These are phyloP conservation scores for Miscanthus lutarioriparius DNA, from an alignment of 176 grass and related monocot species.

Conservation along the genomic window DNA sequence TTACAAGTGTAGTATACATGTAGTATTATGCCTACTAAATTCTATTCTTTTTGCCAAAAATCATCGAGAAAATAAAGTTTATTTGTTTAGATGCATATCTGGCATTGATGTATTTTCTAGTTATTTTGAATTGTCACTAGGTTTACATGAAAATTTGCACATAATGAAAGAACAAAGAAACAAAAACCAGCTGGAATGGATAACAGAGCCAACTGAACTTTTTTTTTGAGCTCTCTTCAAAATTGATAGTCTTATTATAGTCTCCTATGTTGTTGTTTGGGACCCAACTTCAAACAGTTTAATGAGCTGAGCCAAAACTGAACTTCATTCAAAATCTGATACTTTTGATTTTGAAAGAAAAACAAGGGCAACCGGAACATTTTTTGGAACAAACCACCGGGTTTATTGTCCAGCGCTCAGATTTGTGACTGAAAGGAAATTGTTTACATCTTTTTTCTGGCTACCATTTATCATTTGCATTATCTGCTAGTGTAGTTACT, in stretches of 20 bases:
- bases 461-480: neutral
- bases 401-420: neutral
- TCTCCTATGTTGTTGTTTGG: neutral
- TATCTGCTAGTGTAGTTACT: neutral
- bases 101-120: neutral
- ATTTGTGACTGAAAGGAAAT: neutral
- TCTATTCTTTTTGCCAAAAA: too few relatives aligned
- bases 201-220: neutral
- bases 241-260: neutral
- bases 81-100: neutral
- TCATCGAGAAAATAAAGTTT: too few relatives aligned
- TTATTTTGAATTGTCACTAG: neutral
- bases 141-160: neutral
- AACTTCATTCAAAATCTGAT: neutral
- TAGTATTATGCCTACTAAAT: too few relatives aligned
- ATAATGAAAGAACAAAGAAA: neutral
- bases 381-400: neutral
- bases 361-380: neutral
- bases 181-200: neutral
- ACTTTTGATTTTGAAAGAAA: neutral
- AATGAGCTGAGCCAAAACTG: neutral
- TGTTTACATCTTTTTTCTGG: neutral
- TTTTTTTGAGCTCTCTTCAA: neutral
- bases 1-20: too few relatives aligned
- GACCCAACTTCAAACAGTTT: neutral